Conservation (phyloP, 306 rosid genomes). For the Vachellia pachyceras region DNA sequence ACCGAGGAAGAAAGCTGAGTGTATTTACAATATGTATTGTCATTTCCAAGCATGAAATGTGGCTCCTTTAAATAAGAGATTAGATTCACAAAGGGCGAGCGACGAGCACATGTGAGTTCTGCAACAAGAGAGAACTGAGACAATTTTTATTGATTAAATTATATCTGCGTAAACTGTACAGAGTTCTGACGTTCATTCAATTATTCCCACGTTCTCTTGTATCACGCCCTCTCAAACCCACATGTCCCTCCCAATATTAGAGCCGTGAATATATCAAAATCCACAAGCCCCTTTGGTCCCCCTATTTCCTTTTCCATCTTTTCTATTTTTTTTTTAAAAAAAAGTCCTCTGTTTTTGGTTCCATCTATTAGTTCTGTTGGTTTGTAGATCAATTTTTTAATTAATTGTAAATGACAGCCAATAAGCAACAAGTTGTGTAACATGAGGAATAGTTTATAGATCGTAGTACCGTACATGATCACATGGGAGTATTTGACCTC, state of each 20-base stretch:
- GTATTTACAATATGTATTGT: constrained; percentile 45
- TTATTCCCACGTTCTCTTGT: constrained; percentile 79
- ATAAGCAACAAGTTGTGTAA: constrained; percentile 27
- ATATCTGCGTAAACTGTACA: constrained; percentile 34
- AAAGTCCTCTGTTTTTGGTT: not conserved
- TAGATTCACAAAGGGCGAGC: constrained; percentile 38
- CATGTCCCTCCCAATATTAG: constrained; percentile 63
- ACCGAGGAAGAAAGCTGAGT: not conserved
- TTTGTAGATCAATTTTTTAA: constrained; percentile 43
- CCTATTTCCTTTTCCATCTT: not conserved
- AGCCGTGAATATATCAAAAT: constrained; percentile 73
- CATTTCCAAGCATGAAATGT: constrained; percentile 37
- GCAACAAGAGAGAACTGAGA: constrained; percentile 42
- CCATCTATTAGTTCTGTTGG: constrained; percentile 35
- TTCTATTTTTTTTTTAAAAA: not conserved
- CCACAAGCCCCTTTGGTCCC: constrained; percentile 47
- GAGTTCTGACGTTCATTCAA: constrained; percentile 56
- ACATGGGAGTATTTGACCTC: constrained; percentile 57
- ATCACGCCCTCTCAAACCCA: constrained; percentile 53
- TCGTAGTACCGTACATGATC: constrained; percentile 34
- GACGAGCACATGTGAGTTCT: constrained; percentile 65
- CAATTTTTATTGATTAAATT: constrained; percentile 28
- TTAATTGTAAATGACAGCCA: constrained; percentile 30
- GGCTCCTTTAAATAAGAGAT: constrained; percentile 57
- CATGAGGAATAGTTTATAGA: constrained; percentile 33